Base-by-base conservation (phyloP, 1,284 basidiomycete species). In the Boletus calvinii region DNA sequence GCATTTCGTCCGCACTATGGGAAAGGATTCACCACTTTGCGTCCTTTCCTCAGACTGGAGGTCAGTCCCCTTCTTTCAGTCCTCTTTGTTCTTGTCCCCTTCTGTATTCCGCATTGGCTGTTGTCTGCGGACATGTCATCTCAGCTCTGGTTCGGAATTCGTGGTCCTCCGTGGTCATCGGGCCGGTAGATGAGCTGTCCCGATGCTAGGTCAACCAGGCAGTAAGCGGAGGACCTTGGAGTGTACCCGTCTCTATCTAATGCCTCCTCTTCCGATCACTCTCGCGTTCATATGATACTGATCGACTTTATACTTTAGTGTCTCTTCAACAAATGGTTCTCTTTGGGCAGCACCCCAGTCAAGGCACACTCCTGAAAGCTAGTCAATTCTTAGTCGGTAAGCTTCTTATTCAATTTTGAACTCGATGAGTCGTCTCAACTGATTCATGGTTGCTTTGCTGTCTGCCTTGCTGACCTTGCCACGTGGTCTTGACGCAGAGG, bases 1-100 rank as follows among this genome's bases (percentile, higher is more conserved):
- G 84, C 58, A 93, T 94, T 56, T 81, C 85, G 31, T 74, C 86
- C 48, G 78, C 81, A 15, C 78, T 96, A 62, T 94, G 92, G 90
- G 90, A 95, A 74, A 90, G 84, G 75, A 94, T 97, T 53, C 87
- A 91, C 72, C 91, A 96, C 67, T 97, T 93, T 72, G 92, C 94
- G 0, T 90, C 89, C 1, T 97, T 97, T 72, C 92, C 93, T 1
- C 92, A 94, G 72, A 93, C 91, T 2, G 90, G 91, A 50, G 89
- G 90, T 91, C 44, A 58, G 83, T 75, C 36, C 3, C n/a, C 32
- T 94, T 94, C 89, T 43, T 36, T 34, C 92, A 92, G 44, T 30
- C 29, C 92, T 90, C 68, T 90, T 24, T 3, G 1, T 18, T 11
- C 3, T 29, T 30, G 8, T 6, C 34, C 17, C 13, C 39, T 30